Conservation (phyloP, 805 yeast species). For the Ogataea glucozyma region DNA sequence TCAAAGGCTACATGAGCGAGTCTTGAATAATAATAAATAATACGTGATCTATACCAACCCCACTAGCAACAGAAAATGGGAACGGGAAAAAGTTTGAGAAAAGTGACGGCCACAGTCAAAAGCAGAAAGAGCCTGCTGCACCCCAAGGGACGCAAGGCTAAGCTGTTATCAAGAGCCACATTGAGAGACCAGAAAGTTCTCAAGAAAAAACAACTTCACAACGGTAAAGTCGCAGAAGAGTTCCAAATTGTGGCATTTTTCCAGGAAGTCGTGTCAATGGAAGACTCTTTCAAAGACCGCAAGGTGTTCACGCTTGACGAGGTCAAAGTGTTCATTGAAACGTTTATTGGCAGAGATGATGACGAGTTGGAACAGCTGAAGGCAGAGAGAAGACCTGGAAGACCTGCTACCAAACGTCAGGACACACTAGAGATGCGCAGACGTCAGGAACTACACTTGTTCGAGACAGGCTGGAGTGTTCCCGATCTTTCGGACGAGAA, state of each 20-base stretch:
- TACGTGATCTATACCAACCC: too few species aligned
- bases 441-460: conserved; percentile 62
- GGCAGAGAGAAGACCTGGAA: conserved; percentile 73
- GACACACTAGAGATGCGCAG: conserved; percentile 61
- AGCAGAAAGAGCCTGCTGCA: conserved; percentile 64
- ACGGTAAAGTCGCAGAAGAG: conserved; percentile 61
- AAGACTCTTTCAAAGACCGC: conserved; percentile 37
- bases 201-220: conserved; percentile 55
- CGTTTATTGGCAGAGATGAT: conserved; percentile 67
- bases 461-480: conserved; percentile 62
- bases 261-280: conserved; percentile 54
- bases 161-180: conserved; percentile 82
- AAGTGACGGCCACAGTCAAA: conserved; percentile 61
- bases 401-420: conserved; percentile 78
- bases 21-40: too few species aligned
- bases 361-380: conserved; percentile 69
- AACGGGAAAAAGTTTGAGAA: conserved; percentile 52
- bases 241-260: conserved; percentile 58
- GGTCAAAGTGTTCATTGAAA: conserved; percentile 58
- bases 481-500: conserved; percentile 69
- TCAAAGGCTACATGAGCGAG: background rate
- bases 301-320: conserved; percentile 55
- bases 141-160: conserved; percentile 87
- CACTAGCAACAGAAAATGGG: too few species aligned
- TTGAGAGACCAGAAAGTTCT: conserved; percentile 74